phyloP scores from a whole-genome alignment of 306 rosid species.

The Dryas alaskensis region DNA sequence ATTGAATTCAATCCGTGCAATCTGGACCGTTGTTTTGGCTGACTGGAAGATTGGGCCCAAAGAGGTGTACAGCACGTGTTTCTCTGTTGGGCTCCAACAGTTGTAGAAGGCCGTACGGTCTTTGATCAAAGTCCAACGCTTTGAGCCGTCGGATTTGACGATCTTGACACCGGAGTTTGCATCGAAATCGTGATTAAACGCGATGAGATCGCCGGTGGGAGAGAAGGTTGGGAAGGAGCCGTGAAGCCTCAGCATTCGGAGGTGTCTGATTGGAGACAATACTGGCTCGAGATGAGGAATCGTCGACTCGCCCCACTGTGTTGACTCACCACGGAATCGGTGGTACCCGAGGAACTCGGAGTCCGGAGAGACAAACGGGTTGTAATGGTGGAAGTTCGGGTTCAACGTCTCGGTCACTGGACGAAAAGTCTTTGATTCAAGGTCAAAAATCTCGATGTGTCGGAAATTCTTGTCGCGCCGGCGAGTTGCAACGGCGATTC shows the following conservation, averaged over 20 bases:
- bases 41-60: slow-evolving; percentile 67
- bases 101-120: slow-evolving; percentile 58
- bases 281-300: slow-evolving; percentile 54
- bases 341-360: slow-evolving; percentile 65
- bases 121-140: slow-evolving; percentile 55
- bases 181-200: slow-evolving; percentile 40
- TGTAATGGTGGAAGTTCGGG: slow-evolving; percentile 71
- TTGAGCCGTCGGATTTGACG: slow-evolving; percentile 58
- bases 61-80: slow-evolving; percentile 65
- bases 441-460: slow-evolving; percentile 66
- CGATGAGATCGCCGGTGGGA: slow-evolving; percentile 49
- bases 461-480: slow-evolving; percentile 42
- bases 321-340: slow-evolving; percentile 69
- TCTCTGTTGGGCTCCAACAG: slow-evolving; percentile 63
- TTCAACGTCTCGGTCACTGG: slow-evolving; percentile 47
- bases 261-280: slow-evolving; percentile 38
- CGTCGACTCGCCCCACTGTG: slow-evolving; percentile 46
- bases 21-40: slow-evolving; percentile 54
- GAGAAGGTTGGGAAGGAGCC: slow-evolving; percentile 70
- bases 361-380: slow-evolving; percentile 66
- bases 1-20: slow-evolving; percentile 56
- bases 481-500: slow-evolving; percentile 71
- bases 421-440: slow-evolving; percentile 33
- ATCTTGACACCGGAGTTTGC: slow-evolving; percentile 37
- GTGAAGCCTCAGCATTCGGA: slow-evolving; percentile 51